phyloP scores from a whole-genome alignment of 768 basidiomycete species.

The Lactarius quietus region DNA sequence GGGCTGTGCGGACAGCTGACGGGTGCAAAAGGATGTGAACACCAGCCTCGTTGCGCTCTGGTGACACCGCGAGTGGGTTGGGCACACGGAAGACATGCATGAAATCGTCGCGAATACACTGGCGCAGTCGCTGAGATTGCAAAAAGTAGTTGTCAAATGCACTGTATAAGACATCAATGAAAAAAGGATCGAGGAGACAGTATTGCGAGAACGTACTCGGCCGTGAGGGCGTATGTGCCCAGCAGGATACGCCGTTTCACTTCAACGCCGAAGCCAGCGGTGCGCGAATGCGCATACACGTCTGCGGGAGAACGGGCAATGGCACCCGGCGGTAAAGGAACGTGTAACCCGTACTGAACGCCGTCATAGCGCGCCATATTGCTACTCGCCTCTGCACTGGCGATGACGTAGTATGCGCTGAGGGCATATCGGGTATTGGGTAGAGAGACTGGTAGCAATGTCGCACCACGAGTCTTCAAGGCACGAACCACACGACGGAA shows the following conservation, averaged over 20 bases:
- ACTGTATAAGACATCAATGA: constrained; percentile 38
- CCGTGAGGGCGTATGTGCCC: constrained; percentile 88
- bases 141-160: constrained; percentile 98
- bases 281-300: constrained; percentile 64
- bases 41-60: constrained; percentile 27
- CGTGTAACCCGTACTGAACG: constrained; percentile 68
- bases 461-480: constrained; percentile 56
- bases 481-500: constrained; percentile 44
- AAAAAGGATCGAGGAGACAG: background rate
- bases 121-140: constrained; percentile 82
- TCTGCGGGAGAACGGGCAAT: constrained; percentile 48
- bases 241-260: constrained; percentile 84
- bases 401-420: constrained; percentile 94
- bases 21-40: constrained; percentile 87
- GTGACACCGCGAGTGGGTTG: constrained; percentile 42
- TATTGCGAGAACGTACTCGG: constrained; percentile 58
- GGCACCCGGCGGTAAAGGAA: constrained; percentile 39
- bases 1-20: constrained; percentile 84
- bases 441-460: constrained; percentile 67
- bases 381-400: constrained; percentile 90
- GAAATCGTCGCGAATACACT: constrained; percentile 70
- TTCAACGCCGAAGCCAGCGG: constrained; percentile 74
- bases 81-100: constrained; percentile 58
- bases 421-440: constrained; percentile 69
- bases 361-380: constrained; percentile 91